Conservation (phyloP, 148 eudicot species). For the Amaranthus hypochondriacus region DNA sequence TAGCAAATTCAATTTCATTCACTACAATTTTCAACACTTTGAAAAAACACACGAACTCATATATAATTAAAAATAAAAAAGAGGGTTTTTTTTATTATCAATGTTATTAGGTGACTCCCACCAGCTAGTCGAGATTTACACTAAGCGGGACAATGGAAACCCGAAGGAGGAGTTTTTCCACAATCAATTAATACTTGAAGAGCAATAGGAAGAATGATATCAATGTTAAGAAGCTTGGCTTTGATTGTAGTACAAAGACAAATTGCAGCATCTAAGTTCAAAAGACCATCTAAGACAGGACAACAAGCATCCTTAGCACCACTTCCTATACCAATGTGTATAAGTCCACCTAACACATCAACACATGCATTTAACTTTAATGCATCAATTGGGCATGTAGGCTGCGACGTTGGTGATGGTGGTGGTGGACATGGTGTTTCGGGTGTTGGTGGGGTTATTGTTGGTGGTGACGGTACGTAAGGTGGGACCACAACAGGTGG, state of each 20-base stretch:
- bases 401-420: background rate
- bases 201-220: conserved; percentile 57
- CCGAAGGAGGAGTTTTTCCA: conserved; percentile 60
- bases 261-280: conserved; percentile 59
- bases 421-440: conserved; percentile 21
- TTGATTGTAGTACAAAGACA: conserved; percentile 71
- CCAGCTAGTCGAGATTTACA: background rate
- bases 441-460: background rate
- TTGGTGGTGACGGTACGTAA: background rate
- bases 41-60: background rate
- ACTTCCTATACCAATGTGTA: conserved; percentile 58
- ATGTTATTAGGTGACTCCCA: too few relatives aligned
- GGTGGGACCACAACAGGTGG: conserved; percentile 7
- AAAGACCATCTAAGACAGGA: conserved; percentile 53
- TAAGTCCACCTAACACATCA: conserved; percentile 57
- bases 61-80: background rate
- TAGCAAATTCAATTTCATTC: background rate
- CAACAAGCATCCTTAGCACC: conserved; percentile 52
- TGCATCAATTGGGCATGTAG: conserved; percentile 65
- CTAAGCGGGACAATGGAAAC: conserved; percentile 49
- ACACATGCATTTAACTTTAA: conserved; percentile 56
- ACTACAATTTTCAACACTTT: background rate
- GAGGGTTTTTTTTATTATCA: background rate
- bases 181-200: conserved; percentile 56
- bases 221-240: conserved; percentile 48